Conservation (phyloP, 305 asterid genomes). For the Fraxinus baroniana region DNA sequence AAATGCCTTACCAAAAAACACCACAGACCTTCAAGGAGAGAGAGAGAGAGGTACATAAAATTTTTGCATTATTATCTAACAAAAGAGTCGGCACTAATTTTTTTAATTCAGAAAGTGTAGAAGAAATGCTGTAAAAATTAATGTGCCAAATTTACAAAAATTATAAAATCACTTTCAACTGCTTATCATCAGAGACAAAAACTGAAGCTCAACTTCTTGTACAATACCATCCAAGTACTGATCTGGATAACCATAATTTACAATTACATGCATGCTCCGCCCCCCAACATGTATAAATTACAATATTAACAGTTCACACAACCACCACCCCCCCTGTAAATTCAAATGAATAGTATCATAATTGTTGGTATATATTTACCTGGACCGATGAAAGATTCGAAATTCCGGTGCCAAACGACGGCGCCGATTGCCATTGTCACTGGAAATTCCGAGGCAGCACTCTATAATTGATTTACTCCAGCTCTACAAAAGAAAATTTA, state of each 20-base stretch:
- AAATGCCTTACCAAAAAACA: background rate
- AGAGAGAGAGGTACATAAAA: background rate
- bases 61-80: background rate
- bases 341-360: background rate
- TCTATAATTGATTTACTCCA: conserved; percentile 11
- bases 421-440: conserved; percentile 77
- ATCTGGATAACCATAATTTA: background rate
- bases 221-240: background rate
- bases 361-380: conserved; percentile 28
- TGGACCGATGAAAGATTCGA: conserved; percentile 50
- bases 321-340: background rate
- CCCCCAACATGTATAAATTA: background rate
- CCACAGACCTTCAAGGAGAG: background rate
- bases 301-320: background rate
- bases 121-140: background rate
- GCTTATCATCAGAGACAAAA: background rate
- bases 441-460: conserved; percentile 23
- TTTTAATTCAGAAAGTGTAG: background rate
- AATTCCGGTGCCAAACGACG: conserved; percentile 69
- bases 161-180: background rate
- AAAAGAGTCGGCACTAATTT: background rate
- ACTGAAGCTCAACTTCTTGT: background rate
- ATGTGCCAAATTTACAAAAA: background rate
- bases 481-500: background rate
- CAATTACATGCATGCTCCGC: background rate